Base-by-base conservation (phyloP, 2,329 filamentous ascomycete species). In the Bipolaris cookei region DNA sequence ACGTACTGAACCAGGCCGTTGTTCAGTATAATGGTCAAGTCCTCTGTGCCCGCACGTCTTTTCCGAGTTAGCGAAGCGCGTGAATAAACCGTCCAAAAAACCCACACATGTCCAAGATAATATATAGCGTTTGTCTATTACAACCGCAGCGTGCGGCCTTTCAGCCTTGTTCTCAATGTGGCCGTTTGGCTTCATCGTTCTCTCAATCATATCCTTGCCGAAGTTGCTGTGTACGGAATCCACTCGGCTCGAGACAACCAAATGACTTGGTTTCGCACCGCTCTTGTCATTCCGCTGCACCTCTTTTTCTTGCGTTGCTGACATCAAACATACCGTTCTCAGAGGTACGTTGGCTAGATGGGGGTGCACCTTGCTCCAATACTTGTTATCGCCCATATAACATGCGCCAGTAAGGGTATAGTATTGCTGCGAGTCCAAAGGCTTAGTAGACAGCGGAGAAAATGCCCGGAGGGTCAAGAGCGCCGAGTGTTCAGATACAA, bases 71-170 rank as follows among this genome's bases (percentile, higher is more conserved):
- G 38, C 4, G 6, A n/a, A 21, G 4, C 13, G 2, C 6, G 5
- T 3, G 14, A n/a, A 14, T n/a, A 6, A 7, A 14, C 11, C 14
- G 20, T 7, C 18, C 4, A 23, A n/a, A 13, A 13, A 4, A 53
- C 41, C 37, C 25, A 44, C 50, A 32, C 42, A 53, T 30, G 6
- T 23, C 50, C 32, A 45, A 20, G 25, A 42, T 14, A 48, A 18
- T 11, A 3, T 11, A 14, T 37, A 38, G 6, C 14, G 11, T 21
- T 3, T 21, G 5, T 2, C 14, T 11, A 4, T 7, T 14, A 16
- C 8, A n/a, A 6, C 13, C 4, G 16, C 20, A 16, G 38, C 10
- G 7, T 28, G 25, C 25, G 25, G 25, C 7, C 10, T 28, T 28
- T 28, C 25, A 10, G 25, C 10, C 25, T 28, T 10, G 25, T 28